Conservation (phyloP, 192 early-diverging fungal species). For the Paraglomus occultum region DNA sequence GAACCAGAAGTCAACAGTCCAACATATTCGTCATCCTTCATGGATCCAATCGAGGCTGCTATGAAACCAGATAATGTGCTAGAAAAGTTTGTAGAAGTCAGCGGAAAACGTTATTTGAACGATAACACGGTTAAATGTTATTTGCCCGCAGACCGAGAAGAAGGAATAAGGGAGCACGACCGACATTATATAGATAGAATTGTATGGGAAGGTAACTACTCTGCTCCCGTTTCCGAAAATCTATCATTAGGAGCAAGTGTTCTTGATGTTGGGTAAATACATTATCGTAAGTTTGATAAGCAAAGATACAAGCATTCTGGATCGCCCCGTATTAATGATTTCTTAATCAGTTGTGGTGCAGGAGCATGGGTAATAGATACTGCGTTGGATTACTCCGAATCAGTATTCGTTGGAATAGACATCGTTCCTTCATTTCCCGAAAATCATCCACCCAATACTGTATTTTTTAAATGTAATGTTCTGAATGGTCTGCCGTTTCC, state of each 20-base stretch:
- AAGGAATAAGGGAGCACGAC: slow-evolving; percentile 9
- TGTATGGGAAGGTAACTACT: neutral
- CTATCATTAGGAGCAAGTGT: neutral
- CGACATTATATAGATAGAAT: neutral
- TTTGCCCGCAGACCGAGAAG: slow-evolving; percentile 1
- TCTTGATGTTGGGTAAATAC: slow-evolving; percentile 18
- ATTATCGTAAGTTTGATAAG: no score
- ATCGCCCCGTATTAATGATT: neutral
- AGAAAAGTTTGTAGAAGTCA: no score
- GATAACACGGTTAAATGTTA: neutral
- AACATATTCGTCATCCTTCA: no score
- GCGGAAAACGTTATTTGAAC: no score
- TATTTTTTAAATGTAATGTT: neutral
- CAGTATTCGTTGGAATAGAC: slow-evolving; percentile 9
- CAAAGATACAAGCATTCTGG: no score
- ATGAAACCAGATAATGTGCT: no score
- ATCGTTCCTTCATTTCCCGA: neutral
- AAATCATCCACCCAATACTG: neutral
- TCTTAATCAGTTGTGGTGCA: neutral
- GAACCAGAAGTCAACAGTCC: no score
- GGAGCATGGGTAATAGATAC: slow-evolving; percentile 20
- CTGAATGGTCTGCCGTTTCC: slow-evolving; percentile 4
- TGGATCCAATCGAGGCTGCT: no score
- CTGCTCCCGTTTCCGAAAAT: slow-evolving; percentile 2
- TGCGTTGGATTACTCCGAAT: neutral